Evolutionary conservation across 192 early-diverging fungal species (phyloP).

Genomic region (Pilaira anomala): DNA sequence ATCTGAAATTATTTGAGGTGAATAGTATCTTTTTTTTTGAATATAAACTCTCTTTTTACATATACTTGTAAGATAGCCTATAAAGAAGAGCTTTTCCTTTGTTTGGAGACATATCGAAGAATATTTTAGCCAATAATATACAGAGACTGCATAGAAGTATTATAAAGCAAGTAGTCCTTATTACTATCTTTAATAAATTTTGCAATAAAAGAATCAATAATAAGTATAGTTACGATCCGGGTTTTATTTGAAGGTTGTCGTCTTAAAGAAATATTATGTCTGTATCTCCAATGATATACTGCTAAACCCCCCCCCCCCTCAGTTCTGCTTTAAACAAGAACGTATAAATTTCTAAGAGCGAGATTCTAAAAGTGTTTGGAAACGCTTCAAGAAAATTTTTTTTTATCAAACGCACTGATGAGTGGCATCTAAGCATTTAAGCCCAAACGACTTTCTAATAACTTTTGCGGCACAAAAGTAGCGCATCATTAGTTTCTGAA

Average conservation of each 20-base stretch:
- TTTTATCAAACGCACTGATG: conserved; percentile 6
- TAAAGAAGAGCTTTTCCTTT: too few relatives aligned
- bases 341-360: conserved; percentile 7
- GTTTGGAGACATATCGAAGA: too few relatives aligned
- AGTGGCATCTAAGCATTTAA: conserved; percentile 4
- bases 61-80: too few relatives aligned
- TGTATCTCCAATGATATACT: conserved; percentile 4
- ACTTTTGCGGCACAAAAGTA: background rate
- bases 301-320: background rate
- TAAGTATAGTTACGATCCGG: background rate
- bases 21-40: too few relatives aligned
- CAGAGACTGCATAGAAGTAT: too few relatives aligned
- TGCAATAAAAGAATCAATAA: too few relatives aligned
- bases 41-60: too few relatives aligned
- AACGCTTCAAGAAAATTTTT: conserved; percentile 2
- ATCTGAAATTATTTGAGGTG: too few relatives aligned
- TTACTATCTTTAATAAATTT: too few relatives aligned
- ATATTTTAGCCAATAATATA: too few relatives aligned
- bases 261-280: conserved; percentile 1
- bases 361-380: conserved; percentile 9
- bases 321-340: conserved; percentile 9
- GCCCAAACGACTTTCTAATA: background rate
- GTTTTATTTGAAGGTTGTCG: conserved; percentile 2
- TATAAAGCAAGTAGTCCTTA: too few relatives aligned
- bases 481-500: conserved; percentile 9